Evolutionary conservation across 106 monocot species (phyloP).

Genomic region (Iris macrosiphon): DNA sequence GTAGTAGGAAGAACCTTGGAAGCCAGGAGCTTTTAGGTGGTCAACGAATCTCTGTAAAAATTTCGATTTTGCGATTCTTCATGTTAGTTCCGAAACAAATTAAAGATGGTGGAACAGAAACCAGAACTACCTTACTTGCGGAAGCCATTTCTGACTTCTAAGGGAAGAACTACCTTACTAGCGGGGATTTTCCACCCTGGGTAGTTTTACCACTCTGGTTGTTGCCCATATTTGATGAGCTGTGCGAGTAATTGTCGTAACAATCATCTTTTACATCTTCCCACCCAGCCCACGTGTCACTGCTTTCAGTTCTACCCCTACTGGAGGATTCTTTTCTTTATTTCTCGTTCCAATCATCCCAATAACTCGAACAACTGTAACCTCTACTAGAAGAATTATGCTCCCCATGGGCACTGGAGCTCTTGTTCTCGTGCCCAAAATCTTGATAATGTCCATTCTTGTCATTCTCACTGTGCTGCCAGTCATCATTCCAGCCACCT

Average conservation of each 20-base stretch:
- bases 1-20: too few relatives aligned
- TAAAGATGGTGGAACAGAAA: too few relatives aligned
- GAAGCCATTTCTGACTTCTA: too few relatives aligned
- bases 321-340: not conserved
- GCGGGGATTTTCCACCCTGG: not conserved
- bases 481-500: constrained; percentile 15
- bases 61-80: too few relatives aligned
- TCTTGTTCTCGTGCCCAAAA: constrained; percentile 1
- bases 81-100: too few relatives aligned
- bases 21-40: too few relatives aligned
- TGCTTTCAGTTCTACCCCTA: constrained; percentile 3
- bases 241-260: constrained; percentile 5
- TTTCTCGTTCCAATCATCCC: constrained; percentile 10
- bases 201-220: constrained; percentile 1
- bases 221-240: not conserved
- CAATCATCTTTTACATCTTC: constrained; percentile 7
- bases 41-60: too few relatives aligned
- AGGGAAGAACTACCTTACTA: too few relatives aligned
- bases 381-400: constrained; percentile 1
- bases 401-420: not conserved
- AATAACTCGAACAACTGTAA: not conserved
- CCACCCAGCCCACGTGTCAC: constrained; percentile 11
- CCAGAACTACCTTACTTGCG: too few relatives aligned
- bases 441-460: constrained; percentile 24
- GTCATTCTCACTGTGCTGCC: constrained; percentile 6